Percentiles rank a stretch among this genome's conserved stretches.
Evolutionary conservation across 768 basidiomycete species (phyloP).

Genomic region (Holtermanniella nyarrowii): DNA sequence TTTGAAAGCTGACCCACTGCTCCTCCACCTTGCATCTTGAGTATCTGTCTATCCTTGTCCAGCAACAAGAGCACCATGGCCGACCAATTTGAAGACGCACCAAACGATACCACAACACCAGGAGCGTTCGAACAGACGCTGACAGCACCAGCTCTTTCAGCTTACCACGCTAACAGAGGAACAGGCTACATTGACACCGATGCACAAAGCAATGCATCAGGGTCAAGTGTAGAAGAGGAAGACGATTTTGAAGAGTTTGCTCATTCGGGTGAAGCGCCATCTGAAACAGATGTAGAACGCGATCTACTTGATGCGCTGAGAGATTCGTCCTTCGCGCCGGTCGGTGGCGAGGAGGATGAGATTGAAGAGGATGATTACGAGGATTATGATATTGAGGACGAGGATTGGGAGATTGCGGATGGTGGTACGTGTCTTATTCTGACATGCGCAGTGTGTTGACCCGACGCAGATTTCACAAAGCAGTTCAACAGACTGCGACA

Average conservation of each 20-base stretch:
- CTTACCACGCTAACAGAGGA: neutral
- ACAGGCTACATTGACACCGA: neutral
- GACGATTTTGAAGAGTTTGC: neutral
- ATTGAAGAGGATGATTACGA: slow-evolving; percentile 16
- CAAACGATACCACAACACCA: neutral
- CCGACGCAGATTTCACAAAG: slow-evolving; percentile 79
- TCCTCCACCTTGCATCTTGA: no score
- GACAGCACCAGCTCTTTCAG: neutral
- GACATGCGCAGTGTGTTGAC: neutral
- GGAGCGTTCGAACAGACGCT: neutral
- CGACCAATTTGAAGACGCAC: neutral
- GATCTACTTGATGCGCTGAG: slow-evolving; percentile 5
- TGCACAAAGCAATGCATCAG: neutral
- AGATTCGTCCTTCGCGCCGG: slow-evolving; percentile 1
- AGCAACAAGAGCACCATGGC: neutral
- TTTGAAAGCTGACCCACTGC: no score
- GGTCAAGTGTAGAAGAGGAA: neutral
- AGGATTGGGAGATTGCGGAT: slow-evolving; percentile 41
- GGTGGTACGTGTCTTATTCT: slow-evolving; percentile 32
- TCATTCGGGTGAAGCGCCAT: neutral
- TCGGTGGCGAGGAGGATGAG: slow-evolving; percentile 9
- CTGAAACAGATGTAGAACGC: slow-evolving; percentile 1
- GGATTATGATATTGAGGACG: slow-evolving; percentile 37
- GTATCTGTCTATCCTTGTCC: no score
- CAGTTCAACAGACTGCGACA: slow-evolving; percentile 92